Percentiles rank a stretch among this genome's conserved stretches.
Conservation (phyloP, 2,329 filamentous ascomycete genomes). For the Lasiodiplodia citricola region DNA sequence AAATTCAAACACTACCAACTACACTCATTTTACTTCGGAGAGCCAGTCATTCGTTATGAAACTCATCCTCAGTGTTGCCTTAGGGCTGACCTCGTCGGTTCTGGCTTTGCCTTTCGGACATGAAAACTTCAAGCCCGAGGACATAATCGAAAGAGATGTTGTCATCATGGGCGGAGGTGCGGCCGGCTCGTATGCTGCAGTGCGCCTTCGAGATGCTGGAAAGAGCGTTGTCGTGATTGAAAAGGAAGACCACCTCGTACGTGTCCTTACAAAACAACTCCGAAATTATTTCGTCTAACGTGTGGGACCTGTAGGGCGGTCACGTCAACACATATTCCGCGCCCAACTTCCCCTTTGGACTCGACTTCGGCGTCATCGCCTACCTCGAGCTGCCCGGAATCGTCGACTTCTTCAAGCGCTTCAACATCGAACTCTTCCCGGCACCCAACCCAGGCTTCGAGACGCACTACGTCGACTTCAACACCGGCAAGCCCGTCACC, state of each 20-base stretch:
- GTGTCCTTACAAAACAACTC: neutral
- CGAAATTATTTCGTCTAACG: neutral
- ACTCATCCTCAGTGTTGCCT: neutral
- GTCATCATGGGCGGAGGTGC: conserved; percentile 52
- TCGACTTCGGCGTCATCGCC: conserved; percentile 48
- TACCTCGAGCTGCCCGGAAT: conserved; percentile 51
- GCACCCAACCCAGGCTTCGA: conserved; percentile 22
- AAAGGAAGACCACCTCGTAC: conserved; percentile 37
- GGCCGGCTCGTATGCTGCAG: conserved; percentile 48
- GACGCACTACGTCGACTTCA: conserved; percentile 36
- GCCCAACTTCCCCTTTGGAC: conserved; percentile 37
- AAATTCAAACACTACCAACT: neutral
- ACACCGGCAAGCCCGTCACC: conserved; percentile 31
- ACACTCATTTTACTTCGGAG: neutral
- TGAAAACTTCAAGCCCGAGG: neutral
- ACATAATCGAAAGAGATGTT: conserved; percentile 35
- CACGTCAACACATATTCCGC: conserved; percentile 56
- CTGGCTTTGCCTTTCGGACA: neutral
- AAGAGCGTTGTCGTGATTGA: conserved; percentile 51
- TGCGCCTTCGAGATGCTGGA: conserved; percentile 45
- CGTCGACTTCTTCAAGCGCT: conserved; percentile 51
- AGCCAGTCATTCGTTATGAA: neutral
- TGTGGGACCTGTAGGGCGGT: conserved; percentile 44
- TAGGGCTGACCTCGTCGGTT: neutral
- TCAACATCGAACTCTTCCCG: conserved; percentile 43